Evolutionary conservation across 2,329 filamentous ascomycete genomes (phyloP).

Genomic region (Alternaria alternata): DNA sequence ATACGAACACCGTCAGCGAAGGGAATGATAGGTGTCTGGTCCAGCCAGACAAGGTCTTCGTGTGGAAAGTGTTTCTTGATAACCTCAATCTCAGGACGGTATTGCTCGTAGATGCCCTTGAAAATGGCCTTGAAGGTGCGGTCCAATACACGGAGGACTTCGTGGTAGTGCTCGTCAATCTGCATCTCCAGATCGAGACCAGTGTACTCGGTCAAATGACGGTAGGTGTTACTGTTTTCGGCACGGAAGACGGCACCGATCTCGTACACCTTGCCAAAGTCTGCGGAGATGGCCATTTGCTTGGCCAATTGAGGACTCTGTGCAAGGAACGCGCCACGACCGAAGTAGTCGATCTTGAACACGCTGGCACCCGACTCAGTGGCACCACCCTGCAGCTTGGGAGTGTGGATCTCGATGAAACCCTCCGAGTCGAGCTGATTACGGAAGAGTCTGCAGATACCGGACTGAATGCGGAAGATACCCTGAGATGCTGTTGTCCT

Average conservation of each 20-base stretch:
- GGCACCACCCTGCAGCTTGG: constrained; percentile 87
- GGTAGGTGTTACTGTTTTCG: constrained; percentile 94
- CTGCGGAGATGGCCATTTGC: constrained; percentile 89
- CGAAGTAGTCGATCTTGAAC: constrained; percentile 93
- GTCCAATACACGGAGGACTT: constrained; percentile 82
- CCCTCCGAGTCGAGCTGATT: constrained; percentile 74
- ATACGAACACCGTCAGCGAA: constrained; percentile 83
- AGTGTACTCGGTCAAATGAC: constrained; percentile 93
- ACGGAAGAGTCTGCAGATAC: constrained; percentile 82
- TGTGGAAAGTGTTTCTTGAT: constrained; percentile 87
- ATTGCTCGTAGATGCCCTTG: constrained; percentile 72
- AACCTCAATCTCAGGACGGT: constrained; percentile 76
- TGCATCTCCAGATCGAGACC: constrained; percentile 93
- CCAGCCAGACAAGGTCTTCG: constrained; percentile 84
- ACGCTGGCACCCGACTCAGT: constrained; percentile 92
- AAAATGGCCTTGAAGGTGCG: constrained; percentile 82
- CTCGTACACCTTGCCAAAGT: constrained; percentile 90
- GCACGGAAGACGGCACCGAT: constrained; percentile 90
- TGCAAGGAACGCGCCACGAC: constrained; percentile 82
- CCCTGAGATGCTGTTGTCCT: constrained; percentile 86
- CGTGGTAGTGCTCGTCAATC: constrained; percentile 87
- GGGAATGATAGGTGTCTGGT: constrained; percentile 81
- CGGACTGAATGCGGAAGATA: constrained; percentile 86
- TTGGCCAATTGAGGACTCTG: constrained; percentile 93
- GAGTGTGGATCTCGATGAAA: constrained; percentile 94